Percentiles rank a stretch among this genome's conserved stretches.
These are phyloP conservation scores for Saturnispora sekii DNA, from an alignment of 805 yeast genomes.

Conservation along the genomic window DNA sequence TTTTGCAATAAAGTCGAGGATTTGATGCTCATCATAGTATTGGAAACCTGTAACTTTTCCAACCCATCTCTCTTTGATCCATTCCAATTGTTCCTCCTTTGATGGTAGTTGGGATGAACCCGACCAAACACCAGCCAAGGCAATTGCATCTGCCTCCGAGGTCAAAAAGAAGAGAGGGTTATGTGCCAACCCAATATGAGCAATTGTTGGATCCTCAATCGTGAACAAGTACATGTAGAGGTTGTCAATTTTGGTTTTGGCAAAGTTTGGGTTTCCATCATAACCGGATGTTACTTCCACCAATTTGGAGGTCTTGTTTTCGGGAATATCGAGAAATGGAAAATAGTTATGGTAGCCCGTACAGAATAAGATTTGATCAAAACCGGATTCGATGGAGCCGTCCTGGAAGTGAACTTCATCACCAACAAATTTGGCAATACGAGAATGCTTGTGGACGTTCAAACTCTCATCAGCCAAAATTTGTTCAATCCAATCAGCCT, in stretches of 20 bases:
- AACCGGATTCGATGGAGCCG: slow-evolving; percentile 22
- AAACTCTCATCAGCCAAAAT: slow-evolving; percentile 28
- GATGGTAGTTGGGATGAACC: slow-evolving; percentile 32
- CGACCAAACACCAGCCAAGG: slow-evolving; percentile 49
- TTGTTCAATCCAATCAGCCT: slow-evolving; percentile 29
- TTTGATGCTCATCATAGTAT: slow-evolving; percentile 10
- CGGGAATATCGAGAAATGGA: slow-evolving; percentile 29
- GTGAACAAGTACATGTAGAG: slow-evolving; percentile 27
- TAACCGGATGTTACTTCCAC: slow-evolving; percentile 27
- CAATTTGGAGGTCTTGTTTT: slow-evolving; percentile 14
- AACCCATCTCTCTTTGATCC: slow-evolving; percentile 12
- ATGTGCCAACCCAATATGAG: slow-evolving; percentile 30
- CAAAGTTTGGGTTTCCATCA: slow-evolving; percentile 13
- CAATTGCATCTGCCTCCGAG: slow-evolving; percentile 41
- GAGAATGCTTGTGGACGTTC: slow-evolving; percentile 25
- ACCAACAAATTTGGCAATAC: slow-evolving; percentile 21
- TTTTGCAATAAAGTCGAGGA: slow-evolving; percentile 9
- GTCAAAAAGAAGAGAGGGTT: slow-evolving; percentile 38
- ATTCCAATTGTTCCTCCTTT: slow-evolving; percentile 12
- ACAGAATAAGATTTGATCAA: slow-evolving; percentile 36
- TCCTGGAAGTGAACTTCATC: slow-evolving; percentile 24
- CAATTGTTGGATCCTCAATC: slow-evolving; percentile 33
- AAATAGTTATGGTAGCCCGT: slow-evolving; percentile 41
- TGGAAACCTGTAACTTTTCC: slow-evolving; percentile 14
- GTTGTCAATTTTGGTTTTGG: slow-evolving; percentile 16